A percentile compares a stretch with the other conserved stretches of the same genome.
Evolutionary conservation across 176 grass and related monocot species (phyloP).

Genomic region (Hordeum marinum): DNA sequence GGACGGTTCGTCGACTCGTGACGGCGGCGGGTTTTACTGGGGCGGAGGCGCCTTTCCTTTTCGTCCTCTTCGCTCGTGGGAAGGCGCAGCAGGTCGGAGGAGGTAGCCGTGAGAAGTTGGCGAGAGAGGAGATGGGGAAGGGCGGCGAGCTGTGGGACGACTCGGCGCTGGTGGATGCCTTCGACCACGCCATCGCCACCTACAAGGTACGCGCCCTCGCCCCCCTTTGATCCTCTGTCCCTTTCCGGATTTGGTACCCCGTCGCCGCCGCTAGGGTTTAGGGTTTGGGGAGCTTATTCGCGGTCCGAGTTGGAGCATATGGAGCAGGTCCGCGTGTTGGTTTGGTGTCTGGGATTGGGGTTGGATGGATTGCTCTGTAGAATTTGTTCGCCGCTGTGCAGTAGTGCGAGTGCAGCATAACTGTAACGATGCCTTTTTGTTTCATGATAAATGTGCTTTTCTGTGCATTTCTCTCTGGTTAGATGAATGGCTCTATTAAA

Average conservation of each 20-base stretch:
- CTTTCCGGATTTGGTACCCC: neutral
- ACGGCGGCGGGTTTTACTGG: neutral
- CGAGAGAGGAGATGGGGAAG: conserved; percentile 51
- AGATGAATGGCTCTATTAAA: neutral
- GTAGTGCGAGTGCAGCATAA: neutral
- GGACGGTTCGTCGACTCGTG: neutral
- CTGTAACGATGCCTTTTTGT: neutral
- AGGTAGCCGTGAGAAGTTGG: neutral
- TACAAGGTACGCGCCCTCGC: conserved; percentile 43
- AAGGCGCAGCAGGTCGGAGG: neutral
- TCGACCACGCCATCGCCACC: conserved; percentile 58
- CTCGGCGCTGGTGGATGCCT: conserved; percentile 71
- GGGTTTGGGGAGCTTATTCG: conserved; percentile 12
- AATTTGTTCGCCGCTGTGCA: neutral
- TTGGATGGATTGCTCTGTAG: neutral
- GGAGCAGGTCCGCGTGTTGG: neutral
- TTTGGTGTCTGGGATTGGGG: neutral
- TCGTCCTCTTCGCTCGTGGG: neutral
- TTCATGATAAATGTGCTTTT: neutral
- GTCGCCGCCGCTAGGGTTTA: conserved; percentile 14
- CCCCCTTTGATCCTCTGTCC: neutral
- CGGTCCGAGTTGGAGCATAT: neutral
- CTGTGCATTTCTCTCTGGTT: neutral
- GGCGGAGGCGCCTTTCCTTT: neutral
- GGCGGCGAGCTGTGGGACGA: conserved; percentile 76